These are phyloP conservation scores for Chaetomium cochliodes DNA, from an alignment of 495 filamentous ascomycete genomes.

Conservation along the genomic window DNA sequence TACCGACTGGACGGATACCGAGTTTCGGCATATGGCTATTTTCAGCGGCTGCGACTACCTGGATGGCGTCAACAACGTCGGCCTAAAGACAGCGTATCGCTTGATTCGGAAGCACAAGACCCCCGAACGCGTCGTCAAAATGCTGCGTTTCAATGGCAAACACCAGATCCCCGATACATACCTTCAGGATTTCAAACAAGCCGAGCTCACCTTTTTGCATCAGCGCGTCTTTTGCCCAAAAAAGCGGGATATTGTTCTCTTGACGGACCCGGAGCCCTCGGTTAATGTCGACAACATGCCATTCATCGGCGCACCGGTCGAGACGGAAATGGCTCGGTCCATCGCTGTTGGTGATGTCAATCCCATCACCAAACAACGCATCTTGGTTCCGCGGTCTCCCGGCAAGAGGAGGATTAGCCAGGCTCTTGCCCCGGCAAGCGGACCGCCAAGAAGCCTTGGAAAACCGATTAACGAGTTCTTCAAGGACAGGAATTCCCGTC, in stretches of 20 bases:
- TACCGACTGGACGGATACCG: constrained; percentile 84
- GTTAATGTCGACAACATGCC: constrained; percentile 64
- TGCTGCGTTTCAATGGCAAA: constrained; percentile 83
- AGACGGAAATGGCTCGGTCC: constrained; percentile 64
- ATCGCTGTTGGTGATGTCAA: constrained; percentile 85
- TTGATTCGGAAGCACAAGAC: constrained; percentile 85
- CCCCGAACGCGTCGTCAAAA: constrained; percentile 75
- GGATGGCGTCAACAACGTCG: constrained; percentile 75
- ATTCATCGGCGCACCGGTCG: constrained; percentile 74
- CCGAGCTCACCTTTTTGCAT: constrained; percentile 89
- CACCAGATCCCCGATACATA: constrained; percentile 76
- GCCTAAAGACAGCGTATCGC: constrained; percentile 88
- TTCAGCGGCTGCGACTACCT: constrained; percentile 98
- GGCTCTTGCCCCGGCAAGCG: constrained; percentile 23
- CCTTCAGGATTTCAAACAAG: constrained; percentile 71
- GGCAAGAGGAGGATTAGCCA: constrained; percentile 46
- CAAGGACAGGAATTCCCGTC: constrained; percentile 53
- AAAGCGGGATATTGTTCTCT: constrained; percentile 64
- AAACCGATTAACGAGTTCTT: constrained; percentile 79
- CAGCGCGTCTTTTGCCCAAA: constrained; percentile 90
- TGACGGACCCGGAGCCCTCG: constrained; percentile 61
- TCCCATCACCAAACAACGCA: constrained; percentile 78
- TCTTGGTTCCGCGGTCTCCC: constrained; percentile 45
- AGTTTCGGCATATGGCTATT: constrained; percentile 95
- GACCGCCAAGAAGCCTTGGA: constrained; percentile 44